A percentile compares a stretch with the other conserved stretches of the same genome.
These are phyloP conservation scores for Thuja plicata DNA, from an alignment of 83 land plant species.

Conservation along the genomic window DNA sequence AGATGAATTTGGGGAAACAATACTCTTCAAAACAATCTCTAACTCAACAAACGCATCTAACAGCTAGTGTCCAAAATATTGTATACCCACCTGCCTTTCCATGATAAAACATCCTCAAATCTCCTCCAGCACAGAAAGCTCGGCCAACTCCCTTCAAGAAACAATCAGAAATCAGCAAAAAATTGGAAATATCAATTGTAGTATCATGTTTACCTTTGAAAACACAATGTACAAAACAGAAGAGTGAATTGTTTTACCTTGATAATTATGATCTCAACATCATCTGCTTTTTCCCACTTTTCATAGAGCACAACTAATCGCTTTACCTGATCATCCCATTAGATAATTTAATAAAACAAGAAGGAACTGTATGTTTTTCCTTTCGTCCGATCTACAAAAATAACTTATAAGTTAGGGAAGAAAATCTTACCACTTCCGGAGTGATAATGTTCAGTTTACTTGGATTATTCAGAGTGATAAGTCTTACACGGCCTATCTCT, in stretches of 20 bases:
- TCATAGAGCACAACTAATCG: constrained; percentile 55
- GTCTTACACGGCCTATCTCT: constrained; percentile 38
- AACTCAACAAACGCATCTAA: background rate
- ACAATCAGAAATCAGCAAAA: background rate
- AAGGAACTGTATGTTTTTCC: background rate
- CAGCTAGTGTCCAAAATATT: background rate
- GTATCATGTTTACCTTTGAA: background rate
- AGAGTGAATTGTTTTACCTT: constrained; percentile 44
- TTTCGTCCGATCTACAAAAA: background rate
- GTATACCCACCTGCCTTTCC: constrained; percentile 50
- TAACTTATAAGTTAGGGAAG: too few relatives aligned
- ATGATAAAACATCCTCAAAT: constrained; percentile 83
- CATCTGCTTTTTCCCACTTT: constrained; percentile 79
- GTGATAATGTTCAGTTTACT: constrained; percentile 66
- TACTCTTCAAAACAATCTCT: background rate
- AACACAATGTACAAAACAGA: background rate
- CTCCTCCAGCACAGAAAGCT: constrained; percentile 95
- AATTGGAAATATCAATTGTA: background rate
- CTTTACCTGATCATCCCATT: constrained; percentile 36
- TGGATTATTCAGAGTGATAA: constrained; percentile 62
- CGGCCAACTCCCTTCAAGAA: constrained; percentile 74
- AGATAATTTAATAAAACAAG: background rate
- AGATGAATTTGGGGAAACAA: background rate
- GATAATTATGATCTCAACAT: constrained; percentile 61
- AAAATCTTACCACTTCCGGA: constrained; percentile 41